Evolutionary conservation across 257 asterid genomes (phyloP).

Genomic region (Solanum peruvianum): DNA sequence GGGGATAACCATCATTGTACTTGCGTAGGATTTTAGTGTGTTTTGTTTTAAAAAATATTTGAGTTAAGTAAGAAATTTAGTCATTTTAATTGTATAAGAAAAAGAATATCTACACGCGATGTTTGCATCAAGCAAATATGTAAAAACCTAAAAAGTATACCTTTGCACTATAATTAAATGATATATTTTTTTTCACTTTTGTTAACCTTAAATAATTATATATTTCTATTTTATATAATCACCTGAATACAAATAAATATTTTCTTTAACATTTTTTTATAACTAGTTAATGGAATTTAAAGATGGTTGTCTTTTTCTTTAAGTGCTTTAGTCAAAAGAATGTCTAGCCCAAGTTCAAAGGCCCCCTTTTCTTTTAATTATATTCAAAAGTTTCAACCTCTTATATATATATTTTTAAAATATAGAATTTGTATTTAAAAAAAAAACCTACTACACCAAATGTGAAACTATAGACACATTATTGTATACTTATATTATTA

Average conservation of each 20-base stretch:
- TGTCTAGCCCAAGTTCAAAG: background rate
- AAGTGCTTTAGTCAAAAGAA: background rate
- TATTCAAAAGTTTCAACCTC: background rate
- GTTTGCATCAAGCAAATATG: background rate
- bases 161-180: background rate
- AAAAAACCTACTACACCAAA: background rate
- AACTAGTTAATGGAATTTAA: background rate
- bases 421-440: background rate
- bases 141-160: background rate
- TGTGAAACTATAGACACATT: background rate
- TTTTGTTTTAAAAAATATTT: background rate
- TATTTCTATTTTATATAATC: background rate
- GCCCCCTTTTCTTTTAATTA: too few species aligned
- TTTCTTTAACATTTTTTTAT: background rate
- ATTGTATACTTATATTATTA: background rate
- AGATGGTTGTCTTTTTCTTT: background rate
- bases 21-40: background rate
- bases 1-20: background rate
- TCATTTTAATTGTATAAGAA: background rate
- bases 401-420: background rate
- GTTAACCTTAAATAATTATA: background rate
- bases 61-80: background rate
- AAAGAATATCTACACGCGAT: background rate
- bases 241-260: background rate
- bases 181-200: background rate